A percentile compares a stretch with the other conserved stretches of the same genome.
These are phyloP conservation scores for Mortierella sp. DNA, from an alignment of 371 early-diverging fungal genomes.

Conservation along the genomic window DNA sequence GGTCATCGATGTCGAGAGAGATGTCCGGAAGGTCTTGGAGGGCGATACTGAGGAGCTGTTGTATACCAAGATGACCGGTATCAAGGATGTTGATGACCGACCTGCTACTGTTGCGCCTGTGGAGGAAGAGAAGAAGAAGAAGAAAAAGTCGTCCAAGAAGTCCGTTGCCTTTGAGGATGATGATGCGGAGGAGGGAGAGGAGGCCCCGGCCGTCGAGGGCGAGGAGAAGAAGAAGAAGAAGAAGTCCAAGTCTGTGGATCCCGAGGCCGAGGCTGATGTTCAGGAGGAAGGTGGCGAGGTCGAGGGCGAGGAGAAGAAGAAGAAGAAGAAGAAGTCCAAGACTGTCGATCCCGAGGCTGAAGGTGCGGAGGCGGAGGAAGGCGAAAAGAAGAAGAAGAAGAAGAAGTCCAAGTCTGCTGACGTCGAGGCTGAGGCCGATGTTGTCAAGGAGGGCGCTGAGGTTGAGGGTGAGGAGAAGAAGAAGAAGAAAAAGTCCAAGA, in stretches of 20 bases:
- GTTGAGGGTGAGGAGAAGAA: slow-evolving; percentile 8
- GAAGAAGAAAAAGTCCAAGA: slow-evolving; percentile 2
- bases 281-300: background rate
- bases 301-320: background rate
- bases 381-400: slow-evolving; percentile 17
- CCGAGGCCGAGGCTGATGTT: background rate
- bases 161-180: background rate
- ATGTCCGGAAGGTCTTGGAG: slow-evolving; percentile 78
- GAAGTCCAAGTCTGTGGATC: slow-evolving; percentile 4
- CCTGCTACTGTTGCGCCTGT: slow-evolving; percentile 5
- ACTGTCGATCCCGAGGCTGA: slow-evolving; percentile 49
- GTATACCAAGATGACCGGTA: slow-evolving; percentile 66
- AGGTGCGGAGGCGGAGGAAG: slow-evolving; percentile 38
- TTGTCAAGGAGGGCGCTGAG: background rate
- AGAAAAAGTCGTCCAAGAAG: background rate
- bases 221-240: slow-evolving; percentile 18
- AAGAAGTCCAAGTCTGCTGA: slow-evolving; percentile 18
- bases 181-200: background rate
- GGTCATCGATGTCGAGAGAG: slow-evolving; percentile 91
- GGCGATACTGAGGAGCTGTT: slow-evolving; percentile 82
- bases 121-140: background rate
- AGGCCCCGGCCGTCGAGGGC: background rate
- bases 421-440: background rate
- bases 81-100: slow-evolving; percentile 56
- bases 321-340: slow-evolving; percentile 13